A percentile compares a stretch with the other conserved stretches of the same genome.
phyloP scores from a whole-genome alignment of 2,329 filamentous ascomycete species.

The Aspergillus fumigatiaffinis region DNA sequence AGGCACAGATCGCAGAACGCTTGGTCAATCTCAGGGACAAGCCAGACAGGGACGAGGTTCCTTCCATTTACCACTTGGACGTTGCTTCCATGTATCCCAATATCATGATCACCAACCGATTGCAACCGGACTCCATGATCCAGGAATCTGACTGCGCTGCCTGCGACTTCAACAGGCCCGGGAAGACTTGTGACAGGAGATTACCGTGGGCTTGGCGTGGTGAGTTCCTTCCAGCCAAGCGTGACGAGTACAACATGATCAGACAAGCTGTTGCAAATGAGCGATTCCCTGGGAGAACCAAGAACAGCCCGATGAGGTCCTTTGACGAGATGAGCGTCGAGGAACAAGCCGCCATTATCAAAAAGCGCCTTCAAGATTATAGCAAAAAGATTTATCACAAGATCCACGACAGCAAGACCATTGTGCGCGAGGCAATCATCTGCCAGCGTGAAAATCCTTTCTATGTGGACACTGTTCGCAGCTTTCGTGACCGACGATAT shows the following conservation, averaged over 20 bases:
- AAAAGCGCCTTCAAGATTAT: conserved; percentile 86
- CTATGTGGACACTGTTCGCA: conserved; percentile 92
- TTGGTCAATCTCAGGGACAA: conserved; percentile 72
- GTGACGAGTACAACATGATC: conserved; percentile 99
- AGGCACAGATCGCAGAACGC: conserved; percentile 70
- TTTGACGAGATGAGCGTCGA: conserved; percentile 79
- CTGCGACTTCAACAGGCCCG: conserved; percentile 96
- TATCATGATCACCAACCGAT: conserved; percentile 98
- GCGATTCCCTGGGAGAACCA: conserved; percentile 74
- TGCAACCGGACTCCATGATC: conserved; percentile 99
- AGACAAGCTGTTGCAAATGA: conserved; percentile 87
- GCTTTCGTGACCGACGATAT: conserved; percentile 95
- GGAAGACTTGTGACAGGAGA: conserved; percentile 92
- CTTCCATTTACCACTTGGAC: conserved; percentile 95
- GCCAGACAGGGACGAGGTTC: conserved; percentile 78
- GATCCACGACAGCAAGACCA: conserved; percentile 90
- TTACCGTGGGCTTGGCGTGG: conserved; percentile 98
- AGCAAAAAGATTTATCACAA: conserved; percentile 99
- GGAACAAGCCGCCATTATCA: conserved; percentile 74
- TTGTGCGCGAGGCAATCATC: conserved; percentile 92
- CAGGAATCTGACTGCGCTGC: conserved; percentile 92
- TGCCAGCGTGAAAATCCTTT: conserved; percentile 98
- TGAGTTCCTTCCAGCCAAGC: conserved; percentile 91
- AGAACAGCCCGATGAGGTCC: conserved; percentile 64
- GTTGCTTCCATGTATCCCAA: conserved; percentile 98